These are phyloP conservation scores for Camellia oleifera DNA, from an alignment of 179 eudicot genomes.

Conservation along the genomic window DNA sequence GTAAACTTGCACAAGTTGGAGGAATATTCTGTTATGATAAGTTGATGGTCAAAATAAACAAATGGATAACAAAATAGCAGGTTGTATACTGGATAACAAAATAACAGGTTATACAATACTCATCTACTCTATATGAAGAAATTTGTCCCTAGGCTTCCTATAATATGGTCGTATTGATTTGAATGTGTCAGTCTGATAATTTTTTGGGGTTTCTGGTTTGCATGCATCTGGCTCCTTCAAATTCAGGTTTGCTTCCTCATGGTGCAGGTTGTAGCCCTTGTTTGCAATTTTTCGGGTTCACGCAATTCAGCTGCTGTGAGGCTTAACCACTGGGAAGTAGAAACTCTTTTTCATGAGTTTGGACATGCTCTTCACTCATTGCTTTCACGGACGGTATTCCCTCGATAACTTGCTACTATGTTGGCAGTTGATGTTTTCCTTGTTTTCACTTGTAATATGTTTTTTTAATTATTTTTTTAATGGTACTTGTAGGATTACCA, in stretches of 20 bases:
- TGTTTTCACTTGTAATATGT: background rate
- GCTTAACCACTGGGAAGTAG: constrained; percentile 91
- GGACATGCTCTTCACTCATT: constrained; percentile 99
- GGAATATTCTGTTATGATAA: background rate
- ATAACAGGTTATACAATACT: no score
- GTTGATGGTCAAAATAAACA: background rate
- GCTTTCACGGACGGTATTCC: constrained; percentile 83
- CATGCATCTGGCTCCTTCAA: background rate
- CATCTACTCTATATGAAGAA: no score
- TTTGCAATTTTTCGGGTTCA: constrained; percentile 77
- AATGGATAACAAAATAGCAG: background rate
- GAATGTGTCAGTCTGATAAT: background rate
- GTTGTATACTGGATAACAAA: background rate
- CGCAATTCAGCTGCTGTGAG: constrained; percentile 40
- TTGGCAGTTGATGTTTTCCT: constrained; percentile 4
- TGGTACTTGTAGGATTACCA: constrained; percentile 73
- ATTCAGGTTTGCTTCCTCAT: constrained; percentile 5
- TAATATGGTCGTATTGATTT: background rate
- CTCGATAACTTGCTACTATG: constrained; percentile 2
- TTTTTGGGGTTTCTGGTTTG: background rate
- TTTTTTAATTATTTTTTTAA: background rate
- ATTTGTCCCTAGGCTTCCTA: no score
- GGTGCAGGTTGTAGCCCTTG: constrained; percentile 85
- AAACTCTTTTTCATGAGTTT: constrained; percentile 95
- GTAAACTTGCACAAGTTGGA: background rate